Conservation (phyloP, 192 early-diverging fungal species). For the Podila horticola region DNA sequence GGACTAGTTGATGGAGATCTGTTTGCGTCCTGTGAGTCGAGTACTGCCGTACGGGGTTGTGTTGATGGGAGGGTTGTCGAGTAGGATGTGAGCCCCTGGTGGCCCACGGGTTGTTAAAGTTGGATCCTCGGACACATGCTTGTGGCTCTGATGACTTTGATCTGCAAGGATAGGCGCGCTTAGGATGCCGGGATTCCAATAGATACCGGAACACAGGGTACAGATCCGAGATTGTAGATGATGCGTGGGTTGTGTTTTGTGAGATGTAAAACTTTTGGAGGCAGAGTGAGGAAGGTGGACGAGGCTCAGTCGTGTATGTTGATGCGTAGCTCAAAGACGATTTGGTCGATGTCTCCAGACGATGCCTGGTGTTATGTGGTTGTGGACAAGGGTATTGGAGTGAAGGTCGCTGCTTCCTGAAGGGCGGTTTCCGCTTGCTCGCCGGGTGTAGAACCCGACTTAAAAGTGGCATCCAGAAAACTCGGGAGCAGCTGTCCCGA, state of each 20-base stretch:
- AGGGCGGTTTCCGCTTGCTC: slow-evolving; percentile 41
- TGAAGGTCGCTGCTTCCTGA: slow-evolving; percentile 17
- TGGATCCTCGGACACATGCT: too few species aligned
- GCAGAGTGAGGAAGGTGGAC: not conserved
- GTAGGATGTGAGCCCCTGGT: not conserved
- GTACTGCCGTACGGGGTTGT: too few species aligned
- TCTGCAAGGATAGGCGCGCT: not conserved
- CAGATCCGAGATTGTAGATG: slow-evolving; percentile 39
- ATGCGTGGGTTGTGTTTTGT: not conserved
- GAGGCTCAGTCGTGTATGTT: not conserved
- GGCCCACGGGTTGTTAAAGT: not conserved
- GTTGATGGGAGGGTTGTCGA: not conserved
- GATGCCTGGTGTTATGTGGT: not conserved
- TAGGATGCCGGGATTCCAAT: slow-evolving; percentile 5
- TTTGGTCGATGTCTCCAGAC: not conserved
- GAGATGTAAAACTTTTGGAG: not conserved
- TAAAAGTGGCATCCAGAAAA: slow-evolving; percentile 42
- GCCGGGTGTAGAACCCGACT: slow-evolving; percentile 44
- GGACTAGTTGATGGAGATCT: not conserved
- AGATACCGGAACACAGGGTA: slow-evolving; percentile 39
- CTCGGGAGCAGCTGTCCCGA: not conserved
- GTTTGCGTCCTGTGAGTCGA: not conserved
- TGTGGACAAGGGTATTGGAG: not conserved
- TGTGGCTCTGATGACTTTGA: not conserved
- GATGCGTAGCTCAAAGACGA: too few species aligned